Percentiles rank a stretch among this genome's conserved stretches.
These are phyloP conservation scores for Komagataella mondaviorum DNA, from an alignment of 805 yeast species.

Conservation along the genomic window DNA sequence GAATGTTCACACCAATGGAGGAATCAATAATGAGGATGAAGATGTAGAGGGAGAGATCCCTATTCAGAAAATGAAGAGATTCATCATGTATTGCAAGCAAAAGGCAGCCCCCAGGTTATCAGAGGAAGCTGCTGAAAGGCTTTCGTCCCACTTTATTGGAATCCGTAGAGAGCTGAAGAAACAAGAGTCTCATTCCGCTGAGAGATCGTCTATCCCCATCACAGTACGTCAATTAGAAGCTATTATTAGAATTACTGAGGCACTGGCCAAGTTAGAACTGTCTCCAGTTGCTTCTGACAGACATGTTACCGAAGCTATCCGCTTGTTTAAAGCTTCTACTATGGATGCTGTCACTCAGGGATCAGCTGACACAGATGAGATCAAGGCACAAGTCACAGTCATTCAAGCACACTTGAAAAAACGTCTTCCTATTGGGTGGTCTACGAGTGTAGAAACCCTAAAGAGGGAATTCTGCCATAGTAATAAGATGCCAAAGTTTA, in stretches of 20 bases:
- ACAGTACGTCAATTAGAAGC: constrained; percentile 98
- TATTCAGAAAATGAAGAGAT: constrained; percentile 80
- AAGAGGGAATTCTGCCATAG: constrained; percentile 69
- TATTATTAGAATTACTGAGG: constrained; percentile 87
- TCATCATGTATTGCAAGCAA: constrained; percentile 78
- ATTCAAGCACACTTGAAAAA: constrained; percentile 80
- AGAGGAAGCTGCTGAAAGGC: constrained; percentile 77
- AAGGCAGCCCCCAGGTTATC: constrained; percentile 90
- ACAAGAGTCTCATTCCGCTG: constrained; percentile 71
- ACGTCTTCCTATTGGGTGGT: constrained; percentile 93
- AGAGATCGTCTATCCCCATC: constrained; percentile 90
- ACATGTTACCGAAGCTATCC: constrained; percentile 91
- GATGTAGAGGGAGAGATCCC: constrained; percentile 74
- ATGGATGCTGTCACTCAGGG: constrained; percentile 71
- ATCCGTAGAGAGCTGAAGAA: constrained; percentile 75
- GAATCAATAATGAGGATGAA: constrained; percentile 23
- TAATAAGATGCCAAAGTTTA: constrained; percentile 15
- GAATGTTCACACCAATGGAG: constrained; percentile 82
- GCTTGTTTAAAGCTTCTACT: constrained; percentile 92
- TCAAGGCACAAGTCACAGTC: constrained; percentile 56
- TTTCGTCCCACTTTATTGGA: constrained; percentile 85
- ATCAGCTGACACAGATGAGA: constrained; percentile 36
- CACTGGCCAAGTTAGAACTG: constrained; percentile 76
- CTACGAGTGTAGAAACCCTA: constrained; percentile 76
- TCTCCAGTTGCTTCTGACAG: constrained; percentile 74